Evolutionary conservation across 2,329 filamentous ascomycete species (phyloP).

Genomic region (Emergomyces africanus): DNA sequence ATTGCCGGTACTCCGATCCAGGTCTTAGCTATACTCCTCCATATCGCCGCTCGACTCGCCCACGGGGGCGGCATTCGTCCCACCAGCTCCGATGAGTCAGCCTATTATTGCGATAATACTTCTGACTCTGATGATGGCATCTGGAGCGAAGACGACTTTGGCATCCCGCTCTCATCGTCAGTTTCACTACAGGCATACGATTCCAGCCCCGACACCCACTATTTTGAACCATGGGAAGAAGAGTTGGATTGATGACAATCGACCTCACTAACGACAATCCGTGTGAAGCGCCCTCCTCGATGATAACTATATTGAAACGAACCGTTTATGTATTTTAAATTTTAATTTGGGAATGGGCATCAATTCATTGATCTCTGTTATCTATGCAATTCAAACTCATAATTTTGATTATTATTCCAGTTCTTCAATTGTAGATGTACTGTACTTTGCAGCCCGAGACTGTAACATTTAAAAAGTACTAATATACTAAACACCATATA

Average conservation of each 20-base stretch:
- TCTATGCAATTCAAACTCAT: too few relatives aligned
- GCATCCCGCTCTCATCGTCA: constrained; percentile 30
- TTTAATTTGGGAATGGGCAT: background rate
- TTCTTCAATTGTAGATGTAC: too few relatives aligned
- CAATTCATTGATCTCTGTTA: too few relatives aligned
- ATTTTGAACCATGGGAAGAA: background rate
- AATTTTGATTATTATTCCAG: too few relatives aligned
- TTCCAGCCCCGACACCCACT: constrained; percentile 9
- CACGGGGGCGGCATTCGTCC: constrained; percentile 10
- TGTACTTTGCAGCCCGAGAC: too few relatives aligned
- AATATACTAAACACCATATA: too few relatives aligned
- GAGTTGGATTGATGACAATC: background rate
- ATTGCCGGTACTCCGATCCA: constrained; percentile 70
- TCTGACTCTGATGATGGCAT: constrained; percentile 37
- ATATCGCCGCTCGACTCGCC: constrained; percentile 64
- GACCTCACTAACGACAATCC: too few relatives aligned
- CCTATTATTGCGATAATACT: constrained; percentile 29
- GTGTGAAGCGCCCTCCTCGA: background rate
- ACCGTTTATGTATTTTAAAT: background rate
- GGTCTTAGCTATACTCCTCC: constrained; percentile 65
- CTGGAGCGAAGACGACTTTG: constrained; percentile 47
- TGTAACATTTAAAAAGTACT: too few relatives aligned
- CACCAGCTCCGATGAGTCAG: background rate
- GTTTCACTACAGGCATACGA: constrained; percentile 8
- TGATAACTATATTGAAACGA: background rate